Base-by-base conservation (phyloP, 495 filamentous ascomycete genomes). In the Penicillium dipodomyicola region DNA sequence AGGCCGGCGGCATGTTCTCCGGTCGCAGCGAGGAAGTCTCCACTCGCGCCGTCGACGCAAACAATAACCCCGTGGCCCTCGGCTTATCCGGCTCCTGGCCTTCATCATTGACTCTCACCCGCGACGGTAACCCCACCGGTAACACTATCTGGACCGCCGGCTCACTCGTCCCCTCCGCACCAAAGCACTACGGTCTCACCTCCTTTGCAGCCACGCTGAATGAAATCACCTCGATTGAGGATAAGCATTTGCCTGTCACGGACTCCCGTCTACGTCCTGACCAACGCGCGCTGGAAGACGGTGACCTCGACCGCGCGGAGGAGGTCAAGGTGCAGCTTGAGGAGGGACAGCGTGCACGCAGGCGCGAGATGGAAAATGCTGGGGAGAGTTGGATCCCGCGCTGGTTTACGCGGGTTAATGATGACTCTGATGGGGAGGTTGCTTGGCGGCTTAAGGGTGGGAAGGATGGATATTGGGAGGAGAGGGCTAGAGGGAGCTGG, bases 1-100 rank as follows among this genome's bases (percentile, higher is more conserved):
- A 95, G 63, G 78, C 86, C 23, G 92, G 92, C 62, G 92, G 94
- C 60, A 96, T 97, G 88, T 98, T 97, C 73, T 89, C 92, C 25
- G 94, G 94, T 29, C 85, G 94, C 56, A 89, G 87, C 62, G 94
- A 98, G 67, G 94, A 98, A 56, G 89, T 97, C 29, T 74, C 79
- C 20, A 87, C 92, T 15, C 84, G 90, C 62, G 77, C 82, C 10
- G 86, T 85, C 56, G 86, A 88, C 49, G 63, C 81, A 0, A 76
- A 87, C 53, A 89, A 90, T 50, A 65, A 70, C 14, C 77, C 81
- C 9, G 69, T 84, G 0, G 78, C 88, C 3, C 72, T 86, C 8
- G 83, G 87, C 19, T 75, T 96, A 12, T 65, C 70, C 0, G 94
- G 94, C 5, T 92, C 90, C 50, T 98, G 94, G 94, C 96, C 92